phyloP scores from a whole-genome alignment of 768 basidiomycete species.

The Fomitopsis pulvina region DNA sequence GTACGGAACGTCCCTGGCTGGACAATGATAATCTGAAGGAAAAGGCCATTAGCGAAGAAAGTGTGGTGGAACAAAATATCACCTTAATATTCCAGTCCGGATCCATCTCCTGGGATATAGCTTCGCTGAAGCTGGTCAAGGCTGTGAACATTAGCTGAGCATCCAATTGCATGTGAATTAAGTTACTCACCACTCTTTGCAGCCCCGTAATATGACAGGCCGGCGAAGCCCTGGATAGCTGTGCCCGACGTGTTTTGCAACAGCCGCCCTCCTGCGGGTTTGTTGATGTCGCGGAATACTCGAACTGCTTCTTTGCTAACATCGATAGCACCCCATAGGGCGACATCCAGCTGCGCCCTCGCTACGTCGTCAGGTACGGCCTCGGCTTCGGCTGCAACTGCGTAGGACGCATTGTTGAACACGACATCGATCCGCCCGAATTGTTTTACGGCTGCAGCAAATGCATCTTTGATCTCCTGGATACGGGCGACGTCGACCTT shows the following conservation, averaged over 20 bases:
- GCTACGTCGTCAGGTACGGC: constrained; percentile 4
- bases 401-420: constrained; percentile 20
- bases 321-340: constrained; percentile 22
- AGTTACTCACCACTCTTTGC: constrained; percentile 6
- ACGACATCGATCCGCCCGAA: constrained; percentile 23
- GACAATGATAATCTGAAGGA: too few relatives aligned
- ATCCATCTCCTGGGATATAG: constrained; percentile 34
- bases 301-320: constrained; percentile 27
- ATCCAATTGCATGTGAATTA: constrained; percentile 15
- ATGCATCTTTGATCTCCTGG: constrained; percentile 12
- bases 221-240: constrained; percentile 13
- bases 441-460: constrained; percentile 8
- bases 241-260: constrained; percentile 27
- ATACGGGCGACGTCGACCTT: constrained; percentile 17
- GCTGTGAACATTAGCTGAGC: constrained; percentile 5
- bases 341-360: constrained; percentile 16
- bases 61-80: too few relatives aligned
- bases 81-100: constrained; percentile 44
- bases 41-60: too few relatives aligned
- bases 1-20: too few relatives aligned
- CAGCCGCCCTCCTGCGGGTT: constrained; percentile 28
- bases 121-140: constrained; percentile 31
- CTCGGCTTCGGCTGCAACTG: constrained; percentile 14
- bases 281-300: constrained; percentile 31
- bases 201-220: constrained; percentile 9